Conservation (phyloP, 2,329 filamentous ascomycete species). For the Metarhizium rileyi region DNA sequence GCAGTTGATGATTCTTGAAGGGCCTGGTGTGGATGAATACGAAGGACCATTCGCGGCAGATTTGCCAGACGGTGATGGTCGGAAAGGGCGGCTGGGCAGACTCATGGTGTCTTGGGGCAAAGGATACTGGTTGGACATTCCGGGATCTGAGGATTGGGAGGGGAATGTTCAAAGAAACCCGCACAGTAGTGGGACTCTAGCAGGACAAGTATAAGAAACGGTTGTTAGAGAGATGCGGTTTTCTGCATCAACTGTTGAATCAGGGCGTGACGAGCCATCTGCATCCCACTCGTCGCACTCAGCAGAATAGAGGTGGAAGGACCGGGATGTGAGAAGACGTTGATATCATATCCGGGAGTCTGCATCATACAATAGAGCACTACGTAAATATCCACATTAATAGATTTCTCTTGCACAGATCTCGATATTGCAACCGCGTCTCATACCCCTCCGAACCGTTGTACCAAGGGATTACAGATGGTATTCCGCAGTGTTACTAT, state of each 20-base stretch:
- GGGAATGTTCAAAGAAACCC: conserved; percentile 49
- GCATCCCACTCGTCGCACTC: conserved; percentile 10
- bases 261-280: conserved; percentile 10
- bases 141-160: conserved; percentile 60
- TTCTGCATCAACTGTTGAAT: not conserved
- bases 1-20: conserved; percentile 38
- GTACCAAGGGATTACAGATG: too few relatives aligned
- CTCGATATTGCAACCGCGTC: not conserved
- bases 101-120: conserved; percentile 64
- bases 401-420: not conserved
- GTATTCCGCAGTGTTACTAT: too few relatives aligned
- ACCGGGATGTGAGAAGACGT: not conserved
- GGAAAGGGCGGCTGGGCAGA: conserved; percentile 69
- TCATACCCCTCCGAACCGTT: too few relatives aligned
- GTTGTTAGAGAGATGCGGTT: not conserved
- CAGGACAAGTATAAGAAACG: conserved; percentile 20
- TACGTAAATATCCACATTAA: not conserved
- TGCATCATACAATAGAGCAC: not conserved
- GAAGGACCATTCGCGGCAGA: conserved; percentile 60
- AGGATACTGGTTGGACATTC: conserved; percentile 71
- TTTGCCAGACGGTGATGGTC: conserved; percentile 67
- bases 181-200: conserved; percentile 25
- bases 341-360: not conserved
- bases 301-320: not conserved
- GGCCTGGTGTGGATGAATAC: conserved; percentile 34